Evolutionary conservation across 148 eudicot species (phyloP), one percentile per base, ranked within the genome.

Genomic region (Dysphania ambrosioides): DNA sequence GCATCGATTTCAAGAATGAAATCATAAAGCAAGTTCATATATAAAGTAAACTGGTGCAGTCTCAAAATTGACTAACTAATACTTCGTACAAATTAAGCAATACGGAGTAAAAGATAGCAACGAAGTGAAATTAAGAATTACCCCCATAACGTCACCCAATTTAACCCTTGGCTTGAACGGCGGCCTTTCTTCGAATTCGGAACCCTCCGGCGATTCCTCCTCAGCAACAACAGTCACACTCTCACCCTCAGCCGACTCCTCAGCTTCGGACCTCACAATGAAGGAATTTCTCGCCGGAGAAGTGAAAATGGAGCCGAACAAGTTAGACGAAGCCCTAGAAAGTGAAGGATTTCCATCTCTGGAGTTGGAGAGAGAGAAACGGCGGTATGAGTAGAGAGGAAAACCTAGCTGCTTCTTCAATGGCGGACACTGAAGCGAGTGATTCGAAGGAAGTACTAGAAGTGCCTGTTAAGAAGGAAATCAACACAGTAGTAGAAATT

Each of bases 71-170:
- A n/a, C n/a, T n/a, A n/a, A n/a, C n/a, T n/a, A n/a, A n/a, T n/a
- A n/a, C n/a, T n/a, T n/a, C n/a, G n/a, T n/a, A n/a, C n/a, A n/a
- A n/a, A n/a, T n/a, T n/a, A n/a, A n/a, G n/a, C n/a, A n/a, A n/a
- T n/a, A n/a, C n/a, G n/a, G n/a, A n/a, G n/a, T n/a, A n/a, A n/a
- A n/a, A 3, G 7, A 34, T 15, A 51, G 47, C 49, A 76, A 47
- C 5, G 35, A n/a, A n/a, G n/a, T n/a, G n/a, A n/a, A n/a, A n/a
- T 21, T n/a, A n/a, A n/a, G n/a, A n/a, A n/a, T 64, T 91, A 94
- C 98, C 97, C 98, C 94, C 97, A 95, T 92, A 12, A 92, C 77
- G 23, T 95, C 99, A 53, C 99, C 99, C 16, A 95, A 79, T 85
- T 90, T 95, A 41, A 79, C 38, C 71, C 84, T 80, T 6, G 84